Conservation (phyloP, 345 rosid genomes). For the Mallotus nudiflorus region DNA sequence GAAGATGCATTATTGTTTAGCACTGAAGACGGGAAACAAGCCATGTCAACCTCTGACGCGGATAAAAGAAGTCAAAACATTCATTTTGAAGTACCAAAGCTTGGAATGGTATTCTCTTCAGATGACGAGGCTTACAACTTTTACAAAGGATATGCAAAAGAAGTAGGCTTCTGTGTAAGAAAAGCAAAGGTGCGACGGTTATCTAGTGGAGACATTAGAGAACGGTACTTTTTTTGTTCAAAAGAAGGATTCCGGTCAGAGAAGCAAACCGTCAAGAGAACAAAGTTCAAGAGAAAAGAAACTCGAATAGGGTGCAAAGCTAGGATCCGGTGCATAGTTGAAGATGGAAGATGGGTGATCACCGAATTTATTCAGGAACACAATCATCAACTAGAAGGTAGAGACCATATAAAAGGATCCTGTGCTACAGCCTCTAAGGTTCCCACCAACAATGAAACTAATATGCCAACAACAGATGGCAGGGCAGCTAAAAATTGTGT, state of each 20-base stretch:
- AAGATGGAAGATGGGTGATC: conserved; percentile 26
- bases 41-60: not conserved
- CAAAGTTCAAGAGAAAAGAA: conserved; percentile 30
- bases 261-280: conserved; percentile 9
- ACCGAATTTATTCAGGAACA: conserved; percentile 4
- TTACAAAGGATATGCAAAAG: conserved; percentile 17
- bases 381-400: conserved; percentile 20
- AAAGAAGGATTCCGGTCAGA: conserved; percentile 14
- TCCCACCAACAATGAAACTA: too few species aligned
- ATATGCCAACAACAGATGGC: too few species aligned
- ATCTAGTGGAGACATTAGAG: conserved; percentile 7
- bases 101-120: conserved; percentile 25
- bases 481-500: too few species aligned
- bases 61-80: not conserved
- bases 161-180: conserved; percentile 22
- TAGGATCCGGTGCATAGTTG: conserved; percentile 3
- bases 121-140: conserved; percentile 26
- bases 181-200: conserved; percentile 25
- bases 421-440: too few species aligned
- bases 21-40: not conserved
- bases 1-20: not conserved
- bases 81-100: not conserved
- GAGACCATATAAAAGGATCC: too few species aligned
- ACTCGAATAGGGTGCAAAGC: conserved; percentile 30
- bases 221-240: conserved; percentile 22